phyloP scores from a whole-genome alignment of 257 asterid genomes.

The Ilex asprella region DNA sequence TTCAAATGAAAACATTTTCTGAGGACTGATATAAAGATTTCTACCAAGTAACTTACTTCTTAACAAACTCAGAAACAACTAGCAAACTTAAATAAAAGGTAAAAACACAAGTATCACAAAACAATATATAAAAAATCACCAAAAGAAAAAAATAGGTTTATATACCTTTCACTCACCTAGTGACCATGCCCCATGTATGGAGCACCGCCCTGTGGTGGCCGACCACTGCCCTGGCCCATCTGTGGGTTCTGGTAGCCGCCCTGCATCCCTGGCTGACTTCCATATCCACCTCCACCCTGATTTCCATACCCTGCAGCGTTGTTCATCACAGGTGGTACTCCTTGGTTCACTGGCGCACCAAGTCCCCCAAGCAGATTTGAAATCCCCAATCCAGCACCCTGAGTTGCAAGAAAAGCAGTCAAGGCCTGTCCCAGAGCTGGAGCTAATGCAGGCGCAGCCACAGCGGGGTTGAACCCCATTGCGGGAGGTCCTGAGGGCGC shows the following conservation, averaged over 20 bases:
- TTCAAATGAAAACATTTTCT: too few relatives aligned
- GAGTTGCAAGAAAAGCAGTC: slow-evolving; percentile 76
- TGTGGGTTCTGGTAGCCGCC: slow-evolving; percentile 68
- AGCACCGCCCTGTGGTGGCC: slow-evolving; percentile 92
- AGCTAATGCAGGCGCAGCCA: slow-evolving; percentile 39
- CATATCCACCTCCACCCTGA: slow-evolving; percentile 61
- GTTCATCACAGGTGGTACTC: slow-evolving; percentile 58
- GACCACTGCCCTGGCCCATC: slow-evolving; percentile 75
- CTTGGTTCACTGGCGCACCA: slow-evolving; percentile 60
- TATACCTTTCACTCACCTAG: slow-evolving; percentile 51
- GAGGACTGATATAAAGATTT: too few relatives aligned
- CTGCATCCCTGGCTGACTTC: slow-evolving; percentile 70
- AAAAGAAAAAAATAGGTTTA: not conserved
- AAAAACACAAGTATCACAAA: not conserved
- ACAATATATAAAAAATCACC: not conserved
- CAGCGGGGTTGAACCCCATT: slow-evolving; percentile 68
- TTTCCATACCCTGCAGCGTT: slow-evolving; percentile 65
- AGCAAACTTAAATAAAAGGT: not conserved
- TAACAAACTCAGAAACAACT: not conserved
- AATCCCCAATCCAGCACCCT: slow-evolving; percentile 79
- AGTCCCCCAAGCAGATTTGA: slow-evolving; percentile 88
- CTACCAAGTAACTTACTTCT: not conserved
- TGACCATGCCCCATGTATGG: slow-evolving; percentile 86
- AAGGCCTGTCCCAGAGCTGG: slow-evolving; percentile 89
- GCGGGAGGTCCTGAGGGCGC: slow-evolving; percentile 72